Conservation (phyloP, 129 eudicot species). For the Erigeron canadensis region DNA sequence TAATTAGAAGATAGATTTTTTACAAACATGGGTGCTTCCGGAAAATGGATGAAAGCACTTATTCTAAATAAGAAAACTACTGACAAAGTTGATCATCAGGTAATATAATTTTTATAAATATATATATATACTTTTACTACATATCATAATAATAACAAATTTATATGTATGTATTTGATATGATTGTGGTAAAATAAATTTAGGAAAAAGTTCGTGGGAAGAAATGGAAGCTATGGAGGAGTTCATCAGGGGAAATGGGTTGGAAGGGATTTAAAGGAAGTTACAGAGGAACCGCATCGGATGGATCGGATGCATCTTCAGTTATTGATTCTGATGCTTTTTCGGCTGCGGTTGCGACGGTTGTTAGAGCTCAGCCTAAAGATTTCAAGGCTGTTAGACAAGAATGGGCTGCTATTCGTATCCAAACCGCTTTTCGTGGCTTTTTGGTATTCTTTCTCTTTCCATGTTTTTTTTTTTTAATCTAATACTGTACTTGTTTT, state of each 20-base stretch:
- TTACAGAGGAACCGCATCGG: conserved; percentile 51
- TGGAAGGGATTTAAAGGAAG: conserved; percentile 74
- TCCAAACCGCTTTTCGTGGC: conserved; percentile 94
- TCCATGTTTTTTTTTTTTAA: background rate
- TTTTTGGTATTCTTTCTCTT: conserved; percentile 56
- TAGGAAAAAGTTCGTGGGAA: conserved; percentile 60
- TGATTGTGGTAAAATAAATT: too few relatives aligned
- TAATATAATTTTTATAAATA: background rate
- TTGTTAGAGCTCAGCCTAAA: conserved; percentile 82
- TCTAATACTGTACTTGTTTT: background rate
- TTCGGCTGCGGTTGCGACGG: conserved; percentile 88
- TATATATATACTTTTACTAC: background rate
- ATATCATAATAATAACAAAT: too few relatives aligned
- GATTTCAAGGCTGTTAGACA: conserved; percentile 79
- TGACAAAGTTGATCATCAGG: conserved; percentile 12
- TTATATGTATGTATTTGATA: too few relatives aligned
- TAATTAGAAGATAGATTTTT: background rate
- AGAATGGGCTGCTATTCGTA: conserved; percentile 99
- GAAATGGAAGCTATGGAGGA: conserved; percentile 93
- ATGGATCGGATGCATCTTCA: conserved; percentile 63
- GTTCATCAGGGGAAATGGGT: conserved; percentile 72
- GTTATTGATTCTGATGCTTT: conserved; percentile 57
- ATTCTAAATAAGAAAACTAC: conserved; percentile 68
- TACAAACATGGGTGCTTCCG: conserved; percentile 84
- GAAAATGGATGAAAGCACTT: conserved; percentile 89